phyloP scores from a whole-genome alignment of 176 grass and related monocot species.

The Thinopyrum elongatum region DNA sequence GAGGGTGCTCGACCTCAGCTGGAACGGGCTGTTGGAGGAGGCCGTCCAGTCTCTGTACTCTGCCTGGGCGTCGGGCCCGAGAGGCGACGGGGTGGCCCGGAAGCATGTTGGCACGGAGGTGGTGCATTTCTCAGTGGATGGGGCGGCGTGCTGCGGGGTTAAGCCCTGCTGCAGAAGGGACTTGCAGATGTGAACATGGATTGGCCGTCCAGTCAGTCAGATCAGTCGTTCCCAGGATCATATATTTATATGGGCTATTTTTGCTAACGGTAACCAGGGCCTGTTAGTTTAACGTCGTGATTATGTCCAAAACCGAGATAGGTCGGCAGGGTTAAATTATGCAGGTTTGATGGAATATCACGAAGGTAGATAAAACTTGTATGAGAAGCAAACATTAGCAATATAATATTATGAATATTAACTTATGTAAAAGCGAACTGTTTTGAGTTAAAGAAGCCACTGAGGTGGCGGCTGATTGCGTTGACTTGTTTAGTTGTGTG shows the following conservation, averaged over 20 bases:
- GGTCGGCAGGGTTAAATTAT: background rate
- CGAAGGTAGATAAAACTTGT: background rate
- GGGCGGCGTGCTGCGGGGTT: slow-evolving; percentile 53
- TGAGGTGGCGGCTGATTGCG: too few relatives aligned
- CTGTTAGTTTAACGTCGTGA: background rate
- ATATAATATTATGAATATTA: background rate
- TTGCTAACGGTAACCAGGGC: slow-evolving; percentile 9
- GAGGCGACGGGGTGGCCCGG: slow-evolving; percentile 30
- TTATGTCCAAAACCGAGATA: background rate
- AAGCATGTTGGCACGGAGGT: slow-evolving; percentile 63
- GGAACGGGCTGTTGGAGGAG: slow-evolving; percentile 56
- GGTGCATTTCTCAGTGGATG: slow-evolving; percentile 76
- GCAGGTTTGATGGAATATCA: background rate
- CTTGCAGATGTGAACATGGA: slow-evolving; percentile 29
- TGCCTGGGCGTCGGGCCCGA: slow-evolving; percentile 57
- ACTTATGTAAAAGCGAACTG: too few relatives aligned
- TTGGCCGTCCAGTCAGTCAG: background rate
- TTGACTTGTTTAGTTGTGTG: too few relatives aligned
- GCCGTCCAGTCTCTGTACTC: slow-evolving; percentile 51
- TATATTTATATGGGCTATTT: background rate
- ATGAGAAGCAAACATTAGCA: background rate
- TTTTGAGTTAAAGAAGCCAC: too few relatives aligned
- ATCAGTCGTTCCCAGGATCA: background rate
- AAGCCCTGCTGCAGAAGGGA: slow-evolving; percentile 86
- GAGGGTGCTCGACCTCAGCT: slow-evolving; percentile 78